Conservation (phyloP, 495 filamentous ascomycete species). For the Margaritispora aquatica region DNA sequence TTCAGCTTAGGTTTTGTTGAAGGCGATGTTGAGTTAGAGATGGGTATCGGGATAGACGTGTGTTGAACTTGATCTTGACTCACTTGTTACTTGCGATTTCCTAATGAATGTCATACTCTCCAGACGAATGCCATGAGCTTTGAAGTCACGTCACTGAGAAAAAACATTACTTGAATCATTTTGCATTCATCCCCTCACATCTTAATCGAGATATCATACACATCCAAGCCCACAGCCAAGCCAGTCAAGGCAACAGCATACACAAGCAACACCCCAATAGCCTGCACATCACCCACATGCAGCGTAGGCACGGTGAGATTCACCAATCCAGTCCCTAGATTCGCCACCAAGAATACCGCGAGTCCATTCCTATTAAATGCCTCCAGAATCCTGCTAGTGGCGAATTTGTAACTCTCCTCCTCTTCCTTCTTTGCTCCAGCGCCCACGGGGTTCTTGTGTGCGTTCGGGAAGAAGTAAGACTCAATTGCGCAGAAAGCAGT, state of each 20-base stretch:
- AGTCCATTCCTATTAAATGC: constrained; percentile 89
- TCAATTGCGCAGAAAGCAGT: constrained; percentile 73
- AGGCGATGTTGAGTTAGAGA: too few species aligned
- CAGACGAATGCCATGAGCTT: too few species aligned
- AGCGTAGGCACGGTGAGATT: constrained; percentile 83
- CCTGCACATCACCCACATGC: constrained; percentile 49
- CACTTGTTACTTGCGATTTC: too few species aligned
- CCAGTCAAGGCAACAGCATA: constrained; percentile 64
- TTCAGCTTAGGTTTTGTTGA: too few species aligned
- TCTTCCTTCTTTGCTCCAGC: constrained; percentile 37
- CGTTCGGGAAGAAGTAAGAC: constrained; percentile 64
- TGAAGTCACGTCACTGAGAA: too few species aligned
- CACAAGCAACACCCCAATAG: constrained; percentile 67
- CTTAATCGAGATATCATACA: constrained; percentile 68
- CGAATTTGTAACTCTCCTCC: constrained; percentile 50
- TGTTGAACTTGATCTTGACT: too few species aligned
- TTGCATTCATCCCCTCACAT: constrained; percentile 37
- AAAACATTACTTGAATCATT: too few species aligned
- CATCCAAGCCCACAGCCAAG: constrained; percentile 66
- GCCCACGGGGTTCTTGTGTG: constrained; percentile 44
- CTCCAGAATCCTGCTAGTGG: constrained; percentile 70
- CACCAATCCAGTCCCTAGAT: constrained; percentile 80
- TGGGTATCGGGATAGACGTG: too few species aligned
- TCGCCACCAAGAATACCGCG: constrained; percentile 80
- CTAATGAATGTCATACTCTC: too few species aligned